Evolutionary conservation across 2,329 filamentous ascomycete species (phyloP), one percentile per base, ranked within the genome.

Genomic region (Alternaria sp.): DNA sequence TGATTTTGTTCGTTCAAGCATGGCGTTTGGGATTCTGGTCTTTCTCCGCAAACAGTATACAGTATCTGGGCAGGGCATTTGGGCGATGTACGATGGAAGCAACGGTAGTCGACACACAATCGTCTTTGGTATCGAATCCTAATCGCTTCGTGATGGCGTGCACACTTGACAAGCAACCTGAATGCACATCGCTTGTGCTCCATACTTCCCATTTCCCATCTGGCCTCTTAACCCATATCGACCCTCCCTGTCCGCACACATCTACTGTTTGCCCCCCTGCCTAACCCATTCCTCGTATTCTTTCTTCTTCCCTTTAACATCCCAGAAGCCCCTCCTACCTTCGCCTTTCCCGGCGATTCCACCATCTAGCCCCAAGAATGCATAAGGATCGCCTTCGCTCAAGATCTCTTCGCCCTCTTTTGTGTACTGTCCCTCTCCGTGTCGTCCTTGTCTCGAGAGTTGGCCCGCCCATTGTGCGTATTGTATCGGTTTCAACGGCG

Each of bases 381-480:
- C 85, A 78, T 94, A 98, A 6, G 94, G 93, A 75, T 96, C 97
- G 16, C 91, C 90, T 53, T 78, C 70, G 52, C 90, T 63, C 81
- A 84, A 40, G 89, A 78, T 87, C 76, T 87, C 89, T 73, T 92
- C 89, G 36, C 90, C 87, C 72, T 91, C 86, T 28, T 90, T 89
- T 60, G 78, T 79, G 57, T 78, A 84, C 81, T 69, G 81, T 62
- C 84, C 79, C 72, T 89, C 87, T 30, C 86, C 84, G 62, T 85
- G 81, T 72, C 85, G 78, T 69, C 91, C 91, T 80, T 95, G 85
- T 63, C 91, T 84, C 84, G 97, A 92, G 76, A 98, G 86, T 83
- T 94, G 89, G 55, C 92, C 91, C 11, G 92, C 91, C 91, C 92
- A 95, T 28, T 89, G 87, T 56, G 87, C 86, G 90, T 91, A 93